Conservation (phyloP, 805 yeast genomes). For the Hanseniaspora taiwanica region DNA sequence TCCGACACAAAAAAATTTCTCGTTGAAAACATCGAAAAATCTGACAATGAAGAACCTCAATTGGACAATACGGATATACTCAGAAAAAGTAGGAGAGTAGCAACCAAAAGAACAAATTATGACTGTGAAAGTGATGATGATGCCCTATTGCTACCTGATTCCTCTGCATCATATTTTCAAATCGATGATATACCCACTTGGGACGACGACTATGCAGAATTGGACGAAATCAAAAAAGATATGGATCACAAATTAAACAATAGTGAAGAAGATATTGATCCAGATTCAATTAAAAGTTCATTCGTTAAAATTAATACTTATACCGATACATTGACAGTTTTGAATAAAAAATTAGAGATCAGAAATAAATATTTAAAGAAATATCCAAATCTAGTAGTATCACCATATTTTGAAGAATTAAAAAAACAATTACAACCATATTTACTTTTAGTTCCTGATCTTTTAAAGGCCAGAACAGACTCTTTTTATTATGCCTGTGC, state of each 20-base stretch:
- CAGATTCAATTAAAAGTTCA: background rate
- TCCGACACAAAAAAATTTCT: too few species aligned
- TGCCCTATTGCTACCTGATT: background rate
- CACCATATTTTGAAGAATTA: slow-evolving; percentile 21
- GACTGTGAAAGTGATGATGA: background rate
- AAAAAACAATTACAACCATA: slow-evolving; percentile 20
- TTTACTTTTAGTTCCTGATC: slow-evolving; percentile 23
- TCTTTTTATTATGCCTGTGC: slow-evolving; percentile 44
- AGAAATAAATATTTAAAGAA: slow-evolving; percentile 11
- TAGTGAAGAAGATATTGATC: background rate
- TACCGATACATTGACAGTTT: slow-evolving; percentile 8
- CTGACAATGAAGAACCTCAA: too few species aligned
- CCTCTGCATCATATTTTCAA: slow-evolving; percentile 9
- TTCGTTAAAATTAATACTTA: background rate
- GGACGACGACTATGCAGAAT: background rate
- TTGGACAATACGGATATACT: too few species aligned
- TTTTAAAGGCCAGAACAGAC: slow-evolving; percentile 31
- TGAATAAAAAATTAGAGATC: slow-evolving; percentile 7
- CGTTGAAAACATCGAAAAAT: too few species aligned
- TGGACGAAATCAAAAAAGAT: background rate
- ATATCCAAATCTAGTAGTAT: slow-evolving; percentile 13
- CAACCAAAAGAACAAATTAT: background rate
- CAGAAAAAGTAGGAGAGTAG: background rate
- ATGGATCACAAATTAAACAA: background rate
- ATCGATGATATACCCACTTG: slow-evolving; percentile 14